Conservation (phyloP, 1,284 basidiomycete species). For the Ustilago tritici region DNA sequence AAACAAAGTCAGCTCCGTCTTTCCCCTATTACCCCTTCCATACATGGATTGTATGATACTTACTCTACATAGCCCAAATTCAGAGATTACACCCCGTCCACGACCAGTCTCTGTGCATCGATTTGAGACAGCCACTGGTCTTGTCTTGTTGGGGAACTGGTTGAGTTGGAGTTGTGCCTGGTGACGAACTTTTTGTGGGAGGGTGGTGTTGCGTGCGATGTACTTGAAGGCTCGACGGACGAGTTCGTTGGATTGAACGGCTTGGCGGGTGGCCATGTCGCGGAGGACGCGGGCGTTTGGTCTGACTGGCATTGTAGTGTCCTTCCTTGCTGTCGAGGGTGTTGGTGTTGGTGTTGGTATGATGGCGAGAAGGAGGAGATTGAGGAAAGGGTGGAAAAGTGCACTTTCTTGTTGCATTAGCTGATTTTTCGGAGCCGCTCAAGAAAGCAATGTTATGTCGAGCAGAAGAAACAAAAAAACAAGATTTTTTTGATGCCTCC, state of each 20-base stretch:
- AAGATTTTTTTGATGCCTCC: conserved; percentile 3
- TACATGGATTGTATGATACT: conserved; percentile 61
- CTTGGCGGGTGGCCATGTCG: conserved; percentile 65
- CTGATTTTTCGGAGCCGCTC: conserved; percentile 15
- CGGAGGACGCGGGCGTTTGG: conserved; percentile 63
- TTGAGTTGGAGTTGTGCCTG: conserved; percentile 96
- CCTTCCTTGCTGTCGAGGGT: not conserved
- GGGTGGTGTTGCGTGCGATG: conserved; percentile 67
- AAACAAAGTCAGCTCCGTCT: not conserved
- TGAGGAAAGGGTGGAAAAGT: not conserved
- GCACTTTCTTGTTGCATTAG: conserved; percentile 6
- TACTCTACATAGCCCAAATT: conserved; percentile 89
- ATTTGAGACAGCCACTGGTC: conserved; percentile 86
- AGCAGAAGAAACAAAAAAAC: not conserved
- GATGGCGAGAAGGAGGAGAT: conserved; percentile 4
- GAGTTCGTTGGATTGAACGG: conserved; percentile 68
- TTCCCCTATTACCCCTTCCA: not conserved
- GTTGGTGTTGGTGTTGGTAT: not conserved
- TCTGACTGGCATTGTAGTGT: conserved; percentile 51
- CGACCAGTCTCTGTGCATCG: conserved; percentile 85
- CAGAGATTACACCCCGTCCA: conserved; percentile 85
- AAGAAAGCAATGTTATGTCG: conserved; percentile 1
- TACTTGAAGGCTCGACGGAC: conserved; percentile 68
- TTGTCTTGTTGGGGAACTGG: conserved; percentile 83
- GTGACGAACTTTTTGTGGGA: conserved; percentile 79